These are phyloP conservation scores for Petunia hybrid DNA, from an alignment of 305 asterid species.

Conservation along the genomic window DNA sequence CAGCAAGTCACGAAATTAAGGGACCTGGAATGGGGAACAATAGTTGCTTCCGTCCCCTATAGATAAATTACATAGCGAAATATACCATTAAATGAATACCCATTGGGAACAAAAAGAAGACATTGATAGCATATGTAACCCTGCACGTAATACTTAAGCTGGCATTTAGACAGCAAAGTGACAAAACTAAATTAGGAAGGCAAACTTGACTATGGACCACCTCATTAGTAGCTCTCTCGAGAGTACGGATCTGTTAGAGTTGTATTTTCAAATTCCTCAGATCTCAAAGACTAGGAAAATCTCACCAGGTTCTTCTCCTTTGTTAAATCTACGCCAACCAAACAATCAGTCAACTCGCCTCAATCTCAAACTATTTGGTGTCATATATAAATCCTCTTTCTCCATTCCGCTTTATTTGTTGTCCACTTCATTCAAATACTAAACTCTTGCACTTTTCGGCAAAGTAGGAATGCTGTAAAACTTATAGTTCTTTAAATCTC, in stretches of 20 bases:
- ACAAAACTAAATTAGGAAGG: not conserved
- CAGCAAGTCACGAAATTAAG: slow-evolving; percentile 10
- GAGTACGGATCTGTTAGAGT: not conserved
- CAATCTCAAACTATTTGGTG: slow-evolving; percentile 12
- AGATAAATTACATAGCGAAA: not conserved
- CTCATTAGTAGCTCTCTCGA: not conserved
- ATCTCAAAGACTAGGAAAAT: slow-evolving; percentile 3
- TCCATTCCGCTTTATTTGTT: not conserved
- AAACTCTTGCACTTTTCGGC: not conserved
- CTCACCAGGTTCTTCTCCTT: not conserved
- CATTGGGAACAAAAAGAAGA: not conserved
- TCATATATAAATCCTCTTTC: slow-evolving; percentile 25
- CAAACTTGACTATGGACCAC: not conserved
- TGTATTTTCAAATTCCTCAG: not conserved
- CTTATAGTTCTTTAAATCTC: not conserved
- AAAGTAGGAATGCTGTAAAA: slow-evolving; percentile 2
- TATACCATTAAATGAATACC: not conserved
- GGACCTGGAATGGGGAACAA: not conserved
- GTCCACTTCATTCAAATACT: slow-evolving; percentile 7
- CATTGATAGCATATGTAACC: not conserved
- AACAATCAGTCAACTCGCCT: slow-evolving; percentile 14
- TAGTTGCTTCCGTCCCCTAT: not conserved
- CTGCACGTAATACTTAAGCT: not conserved
- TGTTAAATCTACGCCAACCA: not conserved
- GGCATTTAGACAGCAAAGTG: not conserved